Conservation (phyloP, 257 asterid species). For the Pogostemon cablin region DNA sequence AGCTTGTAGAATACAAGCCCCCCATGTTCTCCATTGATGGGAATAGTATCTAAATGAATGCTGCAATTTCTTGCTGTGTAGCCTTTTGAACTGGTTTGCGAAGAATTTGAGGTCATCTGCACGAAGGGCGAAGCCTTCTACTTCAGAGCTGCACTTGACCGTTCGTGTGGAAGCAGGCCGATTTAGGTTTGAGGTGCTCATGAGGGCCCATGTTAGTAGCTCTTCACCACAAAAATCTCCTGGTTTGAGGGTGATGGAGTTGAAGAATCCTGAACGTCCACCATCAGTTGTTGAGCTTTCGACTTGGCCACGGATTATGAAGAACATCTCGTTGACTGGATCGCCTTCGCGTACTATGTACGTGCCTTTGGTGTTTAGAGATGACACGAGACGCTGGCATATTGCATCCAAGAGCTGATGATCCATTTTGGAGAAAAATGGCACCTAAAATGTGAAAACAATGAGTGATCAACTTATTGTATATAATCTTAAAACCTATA, state of each 20-base stretch:
- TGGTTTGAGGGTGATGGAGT: conserved; percentile 65
- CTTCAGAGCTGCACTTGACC: conserved; percentile 64
- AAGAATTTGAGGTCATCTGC: conserved; percentile 83
- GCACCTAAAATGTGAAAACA: conserved; percentile 47
- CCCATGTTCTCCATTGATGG: conserved; percentile 95
- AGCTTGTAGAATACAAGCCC: conserved; percentile 73
- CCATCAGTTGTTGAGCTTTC: conserved; percentile 93
- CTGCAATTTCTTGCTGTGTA: conserved; percentile 85
- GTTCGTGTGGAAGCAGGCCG: conserved; percentile 83
- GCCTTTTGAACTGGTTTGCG: conserved; percentile 68
- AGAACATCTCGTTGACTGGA: conserved; percentile 85
- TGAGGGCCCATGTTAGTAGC: conserved; percentile 79
- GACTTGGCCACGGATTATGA: conserved; percentile 80
- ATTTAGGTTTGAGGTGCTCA: conserved; percentile 55
- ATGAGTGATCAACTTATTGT: too few species aligned
- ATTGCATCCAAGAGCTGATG: conserved; percentile 85
- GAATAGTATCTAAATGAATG: conserved; percentile 81
- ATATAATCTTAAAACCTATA: too few species aligned
- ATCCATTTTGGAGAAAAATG: conserved; percentile 95
- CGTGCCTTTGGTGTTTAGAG: conserved; percentile 75
- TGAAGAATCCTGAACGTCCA: conserved; percentile 81
- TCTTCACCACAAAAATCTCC: conserved; percentile 95
- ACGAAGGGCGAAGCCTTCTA: conserved; percentile 76
- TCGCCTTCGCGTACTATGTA: conserved; percentile 84
- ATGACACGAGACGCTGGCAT: conserved; percentile 84